These are phyloP conservation scores for Micractinium sp. DNA, from an alignment of 139 green algal species.

Conservation along the genomic window DNA sequence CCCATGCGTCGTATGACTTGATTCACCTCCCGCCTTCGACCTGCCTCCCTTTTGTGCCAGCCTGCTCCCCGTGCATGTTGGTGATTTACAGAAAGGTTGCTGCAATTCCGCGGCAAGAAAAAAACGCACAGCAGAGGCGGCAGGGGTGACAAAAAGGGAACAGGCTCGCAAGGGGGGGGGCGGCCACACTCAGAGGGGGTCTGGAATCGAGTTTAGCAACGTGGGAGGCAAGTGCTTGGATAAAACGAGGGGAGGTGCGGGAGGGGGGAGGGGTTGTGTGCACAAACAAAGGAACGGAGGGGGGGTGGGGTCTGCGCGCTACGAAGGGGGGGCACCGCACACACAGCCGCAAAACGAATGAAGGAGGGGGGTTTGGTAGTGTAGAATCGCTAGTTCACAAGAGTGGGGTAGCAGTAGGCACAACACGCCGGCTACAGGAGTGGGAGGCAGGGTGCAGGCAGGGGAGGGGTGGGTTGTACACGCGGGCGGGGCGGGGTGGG, in stretches of 20 bases:
- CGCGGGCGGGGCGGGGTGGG: background rate
- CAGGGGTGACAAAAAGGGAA: too few relatives aligned
- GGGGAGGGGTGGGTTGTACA: background rate
- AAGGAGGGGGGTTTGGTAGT: background rate
- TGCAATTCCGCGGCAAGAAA: too few relatives aligned
- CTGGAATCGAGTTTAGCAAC: background rate
- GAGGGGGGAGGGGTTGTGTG: background rate
- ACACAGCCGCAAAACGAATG: constrained; percentile 1
- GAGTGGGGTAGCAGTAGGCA: background rate
- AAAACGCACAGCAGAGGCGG: too few relatives aligned
- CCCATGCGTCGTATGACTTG: too few relatives aligned
- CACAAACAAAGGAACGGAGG: background rate
- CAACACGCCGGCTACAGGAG: background rate
- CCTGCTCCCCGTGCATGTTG: too few relatives aligned
- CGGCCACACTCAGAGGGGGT: too few relatives aligned
- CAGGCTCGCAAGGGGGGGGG: too few relatives aligned
- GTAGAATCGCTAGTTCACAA: background rate
- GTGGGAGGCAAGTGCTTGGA: background rate
- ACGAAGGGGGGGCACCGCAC: background rate
- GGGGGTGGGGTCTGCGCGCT: background rate
- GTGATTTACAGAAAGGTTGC: too few relatives aligned
- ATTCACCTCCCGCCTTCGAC: too few relatives aligned
- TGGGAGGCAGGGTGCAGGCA: too few relatives aligned
- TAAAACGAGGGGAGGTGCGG: too few relatives aligned
- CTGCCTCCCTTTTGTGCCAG: too few relatives aligned